These are phyloP conservation scores for Colletotrichum musae DNA, from an alignment of 2,329 filamentous ascomycete species.

Conservation along the genomic window DNA sequence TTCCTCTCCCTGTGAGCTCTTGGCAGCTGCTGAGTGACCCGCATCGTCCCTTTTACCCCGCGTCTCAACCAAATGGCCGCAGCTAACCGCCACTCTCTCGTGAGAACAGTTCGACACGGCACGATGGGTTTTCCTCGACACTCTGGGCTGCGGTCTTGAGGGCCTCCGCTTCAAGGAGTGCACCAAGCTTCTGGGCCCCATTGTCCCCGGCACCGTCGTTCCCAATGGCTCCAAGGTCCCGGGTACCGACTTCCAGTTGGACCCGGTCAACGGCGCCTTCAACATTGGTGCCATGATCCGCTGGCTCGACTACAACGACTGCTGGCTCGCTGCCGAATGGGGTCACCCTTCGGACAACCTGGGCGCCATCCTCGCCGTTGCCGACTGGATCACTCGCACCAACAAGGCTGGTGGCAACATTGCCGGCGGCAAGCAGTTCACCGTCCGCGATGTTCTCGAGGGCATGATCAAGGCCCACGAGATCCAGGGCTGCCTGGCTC, in stretches of 20 bases:
- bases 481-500: slow-evolving; percentile 95
- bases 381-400: slow-evolving; percentile 97
- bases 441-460: slow-evolving; percentile 91
- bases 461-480: slow-evolving; percentile 99
- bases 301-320: slow-evolving; percentile 99
- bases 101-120: slow-evolving; percentile 87
- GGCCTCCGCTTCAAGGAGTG: slow-evolving; percentile 96
- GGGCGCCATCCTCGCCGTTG: slow-evolving; percentile 94
- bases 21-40: slow-evolving; percentile 7
- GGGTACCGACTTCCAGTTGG: slow-evolving; percentile 93
- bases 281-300: slow-evolving; percentile 99
- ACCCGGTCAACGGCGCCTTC: slow-evolving; percentile 96
- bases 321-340: slow-evolving; percentile 99
- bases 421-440: slow-evolving; percentile 89
- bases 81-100: slow-evolving; percentile 46
- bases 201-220: slow-evolving; percentile 90
- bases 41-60: slow-evolving; percentile 40
- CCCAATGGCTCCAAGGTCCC: slow-evolving; percentile 93
- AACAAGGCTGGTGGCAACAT: slow-evolving; percentile 83
- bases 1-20: neutral
- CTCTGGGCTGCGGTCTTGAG: slow-evolving; percentile 95
- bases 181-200: slow-evolving; percentile 92
- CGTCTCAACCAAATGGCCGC: slow-evolving; percentile 40
- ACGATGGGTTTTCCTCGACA: slow-evolving; percentile 96
- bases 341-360: slow-evolving; percentile 98